Conservation (phyloP, 2,329 filamentous ascomycete species). For the Cordyceps tenuipes region DNA sequence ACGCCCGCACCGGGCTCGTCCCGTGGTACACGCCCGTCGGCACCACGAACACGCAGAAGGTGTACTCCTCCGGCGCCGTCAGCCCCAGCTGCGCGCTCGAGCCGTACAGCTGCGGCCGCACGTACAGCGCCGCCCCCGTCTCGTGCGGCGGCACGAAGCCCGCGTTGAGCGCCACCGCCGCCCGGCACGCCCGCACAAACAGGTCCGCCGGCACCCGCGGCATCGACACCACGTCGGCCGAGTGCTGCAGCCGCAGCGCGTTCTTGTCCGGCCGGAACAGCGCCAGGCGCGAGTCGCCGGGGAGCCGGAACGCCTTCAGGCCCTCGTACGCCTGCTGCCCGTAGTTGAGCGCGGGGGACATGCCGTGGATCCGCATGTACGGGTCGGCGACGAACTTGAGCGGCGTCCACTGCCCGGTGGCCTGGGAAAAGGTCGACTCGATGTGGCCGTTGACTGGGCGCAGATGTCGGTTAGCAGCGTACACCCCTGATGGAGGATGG, state of each 20-base stretch:
- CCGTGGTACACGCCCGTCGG: constrained; percentile 95
- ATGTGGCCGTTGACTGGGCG: constrained; percentile 87
- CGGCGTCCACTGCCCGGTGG: constrained; percentile 67
- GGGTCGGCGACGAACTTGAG: constrained; percentile 76
- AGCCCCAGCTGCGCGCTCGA: constrained; percentile 80
- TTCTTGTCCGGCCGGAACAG: constrained; percentile 87
- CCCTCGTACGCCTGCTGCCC: constrained; percentile 97
- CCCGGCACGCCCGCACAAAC: constrained; percentile 67
- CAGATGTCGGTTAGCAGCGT: background rate
- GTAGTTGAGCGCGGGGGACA: constrained; percentile 94
- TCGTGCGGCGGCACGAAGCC: constrained; percentile 84
- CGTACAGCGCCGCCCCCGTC: constrained; percentile 86
- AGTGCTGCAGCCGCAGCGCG: constrained; percentile 75
- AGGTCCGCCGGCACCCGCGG: constrained; percentile 68
- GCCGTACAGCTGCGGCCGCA: constrained; percentile 82
- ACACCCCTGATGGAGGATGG: background rate
- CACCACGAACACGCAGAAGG: constrained; percentile 80
- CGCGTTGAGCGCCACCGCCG: constrained; percentile 82
- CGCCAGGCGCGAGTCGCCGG: constrained; percentile 59
- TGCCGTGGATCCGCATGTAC: constrained; percentile 82
- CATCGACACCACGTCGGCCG: constrained; percentile 73
- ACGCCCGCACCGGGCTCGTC: constrained; percentile 72
- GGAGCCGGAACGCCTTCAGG: constrained; percentile 88
- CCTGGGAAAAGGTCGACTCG: constrained; percentile 71
- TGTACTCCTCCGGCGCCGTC: constrained; percentile 84